A percentile compares a stretch with the other conserved stretches of the same genome.
Conservation (phyloP, 805 yeast genomes). For the Saccharomycopsis sp. region DNA sequence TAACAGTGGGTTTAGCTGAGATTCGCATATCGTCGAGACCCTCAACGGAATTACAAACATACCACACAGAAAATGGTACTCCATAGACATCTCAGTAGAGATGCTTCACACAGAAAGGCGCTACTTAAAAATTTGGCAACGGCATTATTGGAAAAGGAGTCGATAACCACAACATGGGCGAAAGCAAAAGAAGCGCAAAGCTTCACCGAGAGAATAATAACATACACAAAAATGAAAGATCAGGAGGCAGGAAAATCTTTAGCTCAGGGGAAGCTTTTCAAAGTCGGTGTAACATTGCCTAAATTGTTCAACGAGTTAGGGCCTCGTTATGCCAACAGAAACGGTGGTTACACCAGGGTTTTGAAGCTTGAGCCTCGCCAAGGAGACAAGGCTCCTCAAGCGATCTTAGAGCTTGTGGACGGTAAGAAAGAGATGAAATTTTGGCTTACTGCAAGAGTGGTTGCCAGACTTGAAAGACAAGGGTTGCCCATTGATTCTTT, state of each 20-base stretch:
- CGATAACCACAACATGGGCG: conserved; percentile 65
- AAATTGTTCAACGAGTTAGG: conserved; percentile 62
- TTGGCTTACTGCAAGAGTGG: conserved; percentile 74
- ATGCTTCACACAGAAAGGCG: conserved; percentile 46
- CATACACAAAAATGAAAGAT: conserved; percentile 30
- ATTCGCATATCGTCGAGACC: not conserved
- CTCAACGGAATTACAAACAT: not conserved
- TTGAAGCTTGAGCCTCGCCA: conserved; percentile 76
- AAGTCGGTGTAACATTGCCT: conserved; percentile 46
- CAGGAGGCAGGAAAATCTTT: conserved; percentile 27
- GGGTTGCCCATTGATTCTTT: conserved; percentile 44
- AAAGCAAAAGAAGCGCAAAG: conserved; percentile 67
- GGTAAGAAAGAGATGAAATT: conserved; percentile 60
- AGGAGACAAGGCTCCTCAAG: conserved; percentile 87
- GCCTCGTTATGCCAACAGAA: conserved; percentile 54
- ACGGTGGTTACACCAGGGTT: conserved; percentile 82
- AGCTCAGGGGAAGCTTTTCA: conserved; percentile 38
- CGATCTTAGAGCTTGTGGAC: conserved; percentile 82
- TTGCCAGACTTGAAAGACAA: conserved; percentile 71
- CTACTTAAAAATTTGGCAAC: conserved; percentile 60
- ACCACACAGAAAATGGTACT: conserved; percentile 1
- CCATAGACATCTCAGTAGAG: conserved; percentile 28
- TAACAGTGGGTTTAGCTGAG: not conserved
- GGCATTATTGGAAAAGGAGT: conserved; percentile 61
- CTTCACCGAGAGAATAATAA: conserved; percentile 55